Conservation (phyloP, 352 stramenopile genomes). For the Phytophthora macrochlamydospora region DNA sequence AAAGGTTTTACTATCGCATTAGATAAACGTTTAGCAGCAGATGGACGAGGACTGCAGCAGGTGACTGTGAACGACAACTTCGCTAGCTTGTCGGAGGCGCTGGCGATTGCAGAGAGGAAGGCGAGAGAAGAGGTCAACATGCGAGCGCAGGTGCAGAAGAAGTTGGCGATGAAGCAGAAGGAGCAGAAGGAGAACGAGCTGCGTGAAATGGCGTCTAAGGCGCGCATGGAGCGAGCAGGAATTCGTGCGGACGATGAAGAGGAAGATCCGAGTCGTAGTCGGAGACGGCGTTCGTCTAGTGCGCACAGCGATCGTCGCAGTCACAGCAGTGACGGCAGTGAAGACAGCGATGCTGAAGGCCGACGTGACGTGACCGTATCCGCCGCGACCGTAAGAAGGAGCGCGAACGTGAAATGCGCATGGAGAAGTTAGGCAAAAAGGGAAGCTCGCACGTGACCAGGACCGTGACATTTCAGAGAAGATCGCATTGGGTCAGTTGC, state of each 20-base stretch:
- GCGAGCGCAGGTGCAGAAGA: constrained; percentile 90
- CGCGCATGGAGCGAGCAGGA: constrained; percentile 91
- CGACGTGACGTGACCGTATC: constrained; percentile 67
- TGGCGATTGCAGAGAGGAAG: constrained; percentile 98
- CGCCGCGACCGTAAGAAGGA: constrained; percentile 94
- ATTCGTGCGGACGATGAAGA: constrained; percentile 40
- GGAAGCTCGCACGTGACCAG: constrained; percentile 94
- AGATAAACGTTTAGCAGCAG: constrained; percentile 98
- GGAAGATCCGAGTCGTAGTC: constrained; percentile 25
- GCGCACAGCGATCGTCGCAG: constrained; percentile 16
- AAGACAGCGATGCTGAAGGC: constrained; percentile 49
- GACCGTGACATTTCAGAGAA: constrained; percentile 98
- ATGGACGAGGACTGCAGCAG: constrained; percentile 96
- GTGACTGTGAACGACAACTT: constrained; percentile 99
- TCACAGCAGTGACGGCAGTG: constrained; percentile 15
- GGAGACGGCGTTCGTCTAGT: constrained; percentile 28
- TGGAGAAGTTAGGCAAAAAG: constrained; percentile 94
- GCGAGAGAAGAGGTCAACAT: constrained; percentile 97
- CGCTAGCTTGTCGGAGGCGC: constrained; percentile 95
- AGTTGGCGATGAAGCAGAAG: constrained; percentile 92
- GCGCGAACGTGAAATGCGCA: constrained; percentile 93
- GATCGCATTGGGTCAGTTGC: constrained; percentile 97
- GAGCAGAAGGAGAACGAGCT: constrained; percentile 97
- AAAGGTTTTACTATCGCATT: constrained; percentile 99
- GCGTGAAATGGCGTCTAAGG: constrained; percentile 92